Conservation (phyloP, 2,329 filamentous ascomycete species). For the Trichophyton schoenleinii region DNA sequence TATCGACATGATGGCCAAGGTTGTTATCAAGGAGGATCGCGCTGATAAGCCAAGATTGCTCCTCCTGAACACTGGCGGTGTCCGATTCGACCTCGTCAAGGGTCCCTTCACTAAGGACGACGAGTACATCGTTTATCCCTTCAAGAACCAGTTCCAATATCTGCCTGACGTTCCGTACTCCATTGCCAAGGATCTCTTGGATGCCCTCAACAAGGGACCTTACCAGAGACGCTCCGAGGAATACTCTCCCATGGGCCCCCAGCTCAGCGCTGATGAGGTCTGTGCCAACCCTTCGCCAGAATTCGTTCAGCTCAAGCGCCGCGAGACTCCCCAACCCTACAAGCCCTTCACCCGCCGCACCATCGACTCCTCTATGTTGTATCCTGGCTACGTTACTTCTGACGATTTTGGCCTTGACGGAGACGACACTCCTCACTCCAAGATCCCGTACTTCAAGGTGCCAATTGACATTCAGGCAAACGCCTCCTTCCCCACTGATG, state of each 20-base stretch:
- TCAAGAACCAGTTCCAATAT: slow-evolving; percentile 20
- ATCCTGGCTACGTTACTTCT: slow-evolving; percentile 20
- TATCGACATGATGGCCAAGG: slow-evolving; percentile 37
- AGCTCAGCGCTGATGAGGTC: slow-evolving; percentile 3
- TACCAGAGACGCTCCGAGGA: slow-evolving; percentile 18
- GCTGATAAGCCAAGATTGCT: slow-evolving; percentile 42
- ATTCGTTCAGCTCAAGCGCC: background rate
- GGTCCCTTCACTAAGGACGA: slow-evolving; percentile 46
- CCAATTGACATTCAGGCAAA: slow-evolving; percentile 24
- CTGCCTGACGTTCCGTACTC: slow-evolving; percentile 22
- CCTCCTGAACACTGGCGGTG: slow-evolving; percentile 47
- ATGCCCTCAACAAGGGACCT: slow-evolving; percentile 18
- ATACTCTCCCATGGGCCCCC: background rate
- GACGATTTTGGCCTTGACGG: slow-evolving; percentile 26
- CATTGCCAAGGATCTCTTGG: slow-evolving; percentile 20
- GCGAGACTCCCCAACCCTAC: slow-evolving; percentile 1
- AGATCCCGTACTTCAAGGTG: slow-evolving; percentile 16
- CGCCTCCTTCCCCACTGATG: slow-evolving; percentile 18
- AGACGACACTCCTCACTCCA: slow-evolving; percentile 23
- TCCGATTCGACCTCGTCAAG: slow-evolving; percentile 51
- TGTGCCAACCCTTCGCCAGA: slow-evolving; percentile 15
- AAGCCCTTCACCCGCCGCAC: slow-evolving; percentile 19
- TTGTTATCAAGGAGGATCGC: slow-evolving; percentile 41
- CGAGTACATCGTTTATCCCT: slow-evolving; percentile 19
- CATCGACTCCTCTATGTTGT: slow-evolving; percentile 10